These are phyloP conservation scores for Ceratocystis albifundus DNA, from an alignment of 2,329 filamentous ascomycete genomes.

Conservation along the genomic window DNA sequence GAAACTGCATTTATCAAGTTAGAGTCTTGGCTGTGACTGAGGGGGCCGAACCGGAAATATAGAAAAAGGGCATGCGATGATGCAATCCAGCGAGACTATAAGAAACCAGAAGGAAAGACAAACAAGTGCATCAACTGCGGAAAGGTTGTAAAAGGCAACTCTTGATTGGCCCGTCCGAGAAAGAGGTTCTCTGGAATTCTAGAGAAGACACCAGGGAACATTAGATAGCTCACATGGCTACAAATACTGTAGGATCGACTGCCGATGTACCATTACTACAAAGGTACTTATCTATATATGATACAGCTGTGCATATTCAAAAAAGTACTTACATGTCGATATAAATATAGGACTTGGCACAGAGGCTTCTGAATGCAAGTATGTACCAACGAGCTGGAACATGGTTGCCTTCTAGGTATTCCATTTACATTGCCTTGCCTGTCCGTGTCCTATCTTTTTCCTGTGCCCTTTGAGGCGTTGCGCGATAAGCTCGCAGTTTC, in stretches of 20 bases:
- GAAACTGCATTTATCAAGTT: too few relatives aligned
- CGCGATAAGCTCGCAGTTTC: not conserved
- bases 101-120: not conserved
- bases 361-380: not conserved
- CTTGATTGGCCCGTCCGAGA: not conserved
- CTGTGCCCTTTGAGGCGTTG: not conserved
- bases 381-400: slow-evolving; percentile 2
- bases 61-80: not conserved
- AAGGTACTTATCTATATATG: not conserved
- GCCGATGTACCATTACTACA: not conserved
- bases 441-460: not conserved
- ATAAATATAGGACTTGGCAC: not conserved
- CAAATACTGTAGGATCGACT: not conserved
- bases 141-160: not conserved
- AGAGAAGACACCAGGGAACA: not conserved
- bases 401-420: not conserved
- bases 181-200: not conserved
- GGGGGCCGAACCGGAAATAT: not conserved
- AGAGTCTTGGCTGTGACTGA: not conserved
- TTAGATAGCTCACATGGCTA: not conserved
- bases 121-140: not conserved
- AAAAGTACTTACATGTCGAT: not conserved
- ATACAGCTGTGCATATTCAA: not conserved
- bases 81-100: not conserved
- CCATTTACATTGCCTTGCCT: not conserved